Evolutionary conservation across 257 asterid species (phyloP).

Genomic region (Lycium barbarum): DNA sequence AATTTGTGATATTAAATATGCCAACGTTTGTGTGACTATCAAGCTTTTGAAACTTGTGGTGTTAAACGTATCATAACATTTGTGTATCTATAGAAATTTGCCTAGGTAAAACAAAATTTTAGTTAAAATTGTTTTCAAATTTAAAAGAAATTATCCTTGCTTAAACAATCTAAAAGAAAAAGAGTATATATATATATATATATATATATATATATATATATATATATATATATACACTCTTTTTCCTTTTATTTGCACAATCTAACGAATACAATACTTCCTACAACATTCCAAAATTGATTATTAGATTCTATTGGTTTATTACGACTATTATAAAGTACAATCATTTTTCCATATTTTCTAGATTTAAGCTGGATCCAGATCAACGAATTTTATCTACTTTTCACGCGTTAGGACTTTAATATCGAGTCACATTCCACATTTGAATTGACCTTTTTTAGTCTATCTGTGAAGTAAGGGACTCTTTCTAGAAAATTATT

Average conservation of each 20-base stretch:
- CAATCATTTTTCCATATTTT: background rate
- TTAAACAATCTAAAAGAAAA: too few species aligned
- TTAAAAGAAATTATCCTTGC: too few species aligned
- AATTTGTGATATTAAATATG: too few species aligned
- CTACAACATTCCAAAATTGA: background rate
- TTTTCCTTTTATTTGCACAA: background rate
- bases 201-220: too few species aligned
- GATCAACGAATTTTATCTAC: background rate
- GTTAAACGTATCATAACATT: too few species aligned
- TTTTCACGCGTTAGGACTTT: background rate
- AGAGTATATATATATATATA: too few species aligned
- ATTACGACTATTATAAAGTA: background rate
- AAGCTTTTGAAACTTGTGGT: too few species aligned
- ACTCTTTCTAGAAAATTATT: background rate
- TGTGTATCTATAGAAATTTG: too few species aligned
- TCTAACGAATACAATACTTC: background rate
- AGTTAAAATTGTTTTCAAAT: too few species aligned
- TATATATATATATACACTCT: background rate
- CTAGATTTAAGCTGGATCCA: background rate
- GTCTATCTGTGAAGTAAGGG: background rate
- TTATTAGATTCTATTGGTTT: background rate
- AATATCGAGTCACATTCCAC: background rate
- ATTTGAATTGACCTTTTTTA: background rate
- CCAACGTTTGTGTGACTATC: too few species aligned
- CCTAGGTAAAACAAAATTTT: too few species aligned